These are phyloP conservation scores for Pichia sp. DNA, from an alignment of 1,139 yeast genomes.

Conservation along the genomic window DNA sequence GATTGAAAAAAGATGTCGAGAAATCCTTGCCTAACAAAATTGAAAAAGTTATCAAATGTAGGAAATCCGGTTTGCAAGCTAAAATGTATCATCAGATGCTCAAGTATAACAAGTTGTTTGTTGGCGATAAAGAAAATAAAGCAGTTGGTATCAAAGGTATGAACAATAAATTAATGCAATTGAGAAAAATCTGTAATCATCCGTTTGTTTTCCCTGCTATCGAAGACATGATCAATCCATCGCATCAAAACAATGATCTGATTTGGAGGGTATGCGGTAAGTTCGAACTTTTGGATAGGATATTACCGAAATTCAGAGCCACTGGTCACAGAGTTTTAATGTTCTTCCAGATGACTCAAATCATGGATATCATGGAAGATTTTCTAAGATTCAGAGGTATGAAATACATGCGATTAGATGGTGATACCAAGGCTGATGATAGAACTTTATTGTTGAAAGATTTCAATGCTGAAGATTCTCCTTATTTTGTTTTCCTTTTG, in stretches of 20 bases:
- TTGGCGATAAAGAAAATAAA: slow-evolving; percentile 60
- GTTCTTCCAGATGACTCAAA: slow-evolving; percentile 97
- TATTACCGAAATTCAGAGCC: slow-evolving; percentile 80
- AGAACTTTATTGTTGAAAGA: slow-evolving; percentile 78
- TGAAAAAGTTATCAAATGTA: slow-evolving; percentile 86
- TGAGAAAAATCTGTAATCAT: slow-evolving; percentile 93
- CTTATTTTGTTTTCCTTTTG: slow-evolving; percentile 82
- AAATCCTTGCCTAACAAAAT: slow-evolving; percentile 91
- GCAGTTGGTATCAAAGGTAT: slow-evolving; percentile 78
- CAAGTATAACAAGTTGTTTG: slow-evolving; percentile 75
- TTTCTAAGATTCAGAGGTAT: slow-evolving; percentile 70
- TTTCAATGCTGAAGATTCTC: slow-evolving; percentile 86
- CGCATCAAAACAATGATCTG: slow-evolving; percentile 54
- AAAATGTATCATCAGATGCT: slow-evolving; percentile 85
- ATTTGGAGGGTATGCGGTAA: slow-evolving; percentile 92
- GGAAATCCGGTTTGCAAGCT: slow-evolving; percentile 75
- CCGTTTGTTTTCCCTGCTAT: slow-evolving; percentile 95
- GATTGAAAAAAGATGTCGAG: slow-evolving; percentile 92
- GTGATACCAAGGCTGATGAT: slow-evolving; percentile 92
- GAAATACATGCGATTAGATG: slow-evolving; percentile 87
- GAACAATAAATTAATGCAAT: slow-evolving; percentile 92
- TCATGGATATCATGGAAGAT: slow-evolving; percentile 99
- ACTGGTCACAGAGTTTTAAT: slow-evolving; percentile 89
- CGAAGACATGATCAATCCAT: slow-evolving; percentile 63
- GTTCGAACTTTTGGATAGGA: slow-evolving; percentile 83